A percentile compares a stretch with the other conserved stretches of the same genome.
These are phyloP conservation scores for Penicillium soppii DNA, from an alignment of 495 filamentous ascomycete genomes.

Conservation along the genomic window DNA sequence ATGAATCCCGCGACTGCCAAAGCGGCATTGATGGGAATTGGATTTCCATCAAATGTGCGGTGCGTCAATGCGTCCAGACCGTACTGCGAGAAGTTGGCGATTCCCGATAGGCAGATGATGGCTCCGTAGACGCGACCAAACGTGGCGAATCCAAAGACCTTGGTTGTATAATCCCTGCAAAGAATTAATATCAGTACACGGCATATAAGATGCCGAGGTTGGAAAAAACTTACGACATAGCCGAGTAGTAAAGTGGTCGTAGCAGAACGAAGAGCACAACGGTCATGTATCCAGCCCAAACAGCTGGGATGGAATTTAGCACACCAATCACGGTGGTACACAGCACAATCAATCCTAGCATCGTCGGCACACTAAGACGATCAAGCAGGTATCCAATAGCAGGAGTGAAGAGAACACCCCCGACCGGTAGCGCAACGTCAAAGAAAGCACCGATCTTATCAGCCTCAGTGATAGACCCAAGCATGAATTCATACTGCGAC, in stretches of 20 bases:
- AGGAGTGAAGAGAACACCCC: slow-evolving; percentile 78
- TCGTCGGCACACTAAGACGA: slow-evolving; percentile 60
- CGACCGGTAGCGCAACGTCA: slow-evolving; percentile 84
- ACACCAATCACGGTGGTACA: slow-evolving; percentile 75
- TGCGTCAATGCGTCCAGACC: slow-evolving; percentile 82
- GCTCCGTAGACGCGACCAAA: slow-evolving; percentile 93
- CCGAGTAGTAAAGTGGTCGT: slow-evolving; percentile 51
- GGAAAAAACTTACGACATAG: slow-evolving; percentile 50
- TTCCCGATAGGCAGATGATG: slow-evolving; percentile 82
- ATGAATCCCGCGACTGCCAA: slow-evolving; percentile 61
- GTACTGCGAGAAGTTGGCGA: slow-evolving; percentile 83
- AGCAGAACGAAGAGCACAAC: slow-evolving; percentile 69
- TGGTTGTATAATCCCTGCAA: slow-evolving; percentile 77
- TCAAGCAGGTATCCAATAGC: slow-evolving; percentile 85
- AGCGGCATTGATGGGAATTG: slow-evolving; percentile 73
- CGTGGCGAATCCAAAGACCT: slow-evolving; percentile 92
- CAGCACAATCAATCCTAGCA: slow-evolving; percentile 67
- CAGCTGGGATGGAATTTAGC: slow-evolving; percentile 69
- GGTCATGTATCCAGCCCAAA: slow-evolving; percentile 75
- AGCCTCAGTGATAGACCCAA: slow-evolving; percentile 57
- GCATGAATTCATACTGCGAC: slow-evolving; percentile 76
- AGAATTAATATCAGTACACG: slow-evolving; percentile 12
- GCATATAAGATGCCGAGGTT: background rate
- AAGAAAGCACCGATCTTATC: slow-evolving; percentile 80
- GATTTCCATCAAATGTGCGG: slow-evolving; percentile 65